These are phyloP conservation scores for Hyphopichia wangnamkhiaoensis DNA, from an alignment of 1,139 yeast genomes.

Conservation along the genomic window DNA sequence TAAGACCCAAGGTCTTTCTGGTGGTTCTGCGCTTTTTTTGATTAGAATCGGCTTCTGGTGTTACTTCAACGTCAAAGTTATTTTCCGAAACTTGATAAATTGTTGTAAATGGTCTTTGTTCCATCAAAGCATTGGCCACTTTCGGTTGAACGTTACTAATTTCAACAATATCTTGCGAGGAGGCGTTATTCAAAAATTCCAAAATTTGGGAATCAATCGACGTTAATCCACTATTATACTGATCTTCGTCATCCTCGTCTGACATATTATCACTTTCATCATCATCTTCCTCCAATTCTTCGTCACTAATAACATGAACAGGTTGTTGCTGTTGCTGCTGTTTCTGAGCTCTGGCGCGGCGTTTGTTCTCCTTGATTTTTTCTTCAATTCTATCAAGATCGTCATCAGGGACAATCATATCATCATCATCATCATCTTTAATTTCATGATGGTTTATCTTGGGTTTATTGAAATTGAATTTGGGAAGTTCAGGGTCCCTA, in stretches of 20 bases:
- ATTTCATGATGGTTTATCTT: slow-evolving; percentile 5
- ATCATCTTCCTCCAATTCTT: slow-evolving; percentile 45
- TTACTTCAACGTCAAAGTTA: slow-evolving; percentile 38
- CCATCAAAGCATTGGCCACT: slow-evolving; percentile 62
- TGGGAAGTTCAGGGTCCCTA: slow-evolving; percentile 11
- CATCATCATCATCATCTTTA: slow-evolving; percentile 7
- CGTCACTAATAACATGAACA: slow-evolving; percentile 40
- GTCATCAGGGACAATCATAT: slow-evolving; percentile 26
- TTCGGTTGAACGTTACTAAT: slow-evolving; percentile 70
- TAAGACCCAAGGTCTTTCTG: slow-evolving; percentile 69
- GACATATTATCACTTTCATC: slow-evolving; percentile 41
- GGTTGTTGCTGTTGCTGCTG: slow-evolving; percentile 16
- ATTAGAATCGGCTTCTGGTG: slow-evolving; percentile 21
- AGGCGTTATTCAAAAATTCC: slow-evolving; percentile 76
- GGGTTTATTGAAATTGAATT: slow-evolving; percentile 1
- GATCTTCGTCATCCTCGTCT: slow-evolving; percentile 41
- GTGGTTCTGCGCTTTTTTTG: slow-evolving; percentile 35
- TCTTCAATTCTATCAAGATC: slow-evolving; percentile 45
- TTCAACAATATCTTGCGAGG: slow-evolving; percentile 75
- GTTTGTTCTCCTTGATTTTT: slow-evolving; percentile 34
- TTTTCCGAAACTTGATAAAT: slow-evolving; percentile 59
- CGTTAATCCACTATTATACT: slow-evolving; percentile 43
- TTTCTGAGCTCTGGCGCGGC: slow-evolving; percentile 35
- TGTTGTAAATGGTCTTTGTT: slow-evolving; percentile 66
- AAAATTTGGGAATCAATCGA: slow-evolving; percentile 64